Conservation (phyloP, 306 rosid genomes). For the Potentilla sterilis region DNA sequence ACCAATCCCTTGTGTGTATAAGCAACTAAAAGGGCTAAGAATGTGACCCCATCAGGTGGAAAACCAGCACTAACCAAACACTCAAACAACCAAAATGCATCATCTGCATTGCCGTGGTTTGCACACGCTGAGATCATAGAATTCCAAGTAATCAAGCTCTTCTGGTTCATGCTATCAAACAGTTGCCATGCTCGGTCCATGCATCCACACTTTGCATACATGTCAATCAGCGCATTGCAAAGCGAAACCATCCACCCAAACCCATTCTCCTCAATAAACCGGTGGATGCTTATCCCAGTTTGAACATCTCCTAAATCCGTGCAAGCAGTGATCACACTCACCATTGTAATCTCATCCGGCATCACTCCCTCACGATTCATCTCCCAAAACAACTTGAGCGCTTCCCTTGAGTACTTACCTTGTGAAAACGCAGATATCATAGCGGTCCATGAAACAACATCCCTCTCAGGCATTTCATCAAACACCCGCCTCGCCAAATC, state of each 20-base stretch:
- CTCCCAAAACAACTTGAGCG: constrained; percentile 51
- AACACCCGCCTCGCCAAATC: constrained; percentile 41
- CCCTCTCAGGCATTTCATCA: constrained; percentile 66
- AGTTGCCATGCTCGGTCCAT: constrained; percentile 48
- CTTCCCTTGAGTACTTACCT: constrained; percentile 41
- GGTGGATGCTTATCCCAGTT: constrained; percentile 47
- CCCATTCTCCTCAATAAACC: constrained; percentile 41
- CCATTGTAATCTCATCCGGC: constrained; percentile 61
- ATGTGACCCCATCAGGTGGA: constrained; percentile 44
- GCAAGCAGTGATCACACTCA: constrained; percentile 61
- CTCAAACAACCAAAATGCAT: constrained; percentile 39
- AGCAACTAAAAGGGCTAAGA: constrained; percentile 54
- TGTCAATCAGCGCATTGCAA: constrained; percentile 53
- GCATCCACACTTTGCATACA: constrained; percentile 66
- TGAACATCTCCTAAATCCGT: constrained; percentile 39
- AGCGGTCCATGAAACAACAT: constrained; percentile 55
- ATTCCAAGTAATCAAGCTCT: constrained; percentile 61
- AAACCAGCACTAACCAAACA: constrained; percentile 38
- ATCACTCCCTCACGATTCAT: constrained; percentile 40
- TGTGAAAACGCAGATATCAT: constrained; percentile 52
- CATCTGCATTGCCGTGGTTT: constrained; percentile 48
- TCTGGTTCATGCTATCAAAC: constrained; percentile 41
- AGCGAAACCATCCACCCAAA: constrained; percentile 58
- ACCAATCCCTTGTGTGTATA: constrained; percentile 50
- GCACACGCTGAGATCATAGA: constrained; percentile 53